Base-by-base conservation (phyloP, 805 yeast species). In the Yamadazyma insecticola region DNA sequence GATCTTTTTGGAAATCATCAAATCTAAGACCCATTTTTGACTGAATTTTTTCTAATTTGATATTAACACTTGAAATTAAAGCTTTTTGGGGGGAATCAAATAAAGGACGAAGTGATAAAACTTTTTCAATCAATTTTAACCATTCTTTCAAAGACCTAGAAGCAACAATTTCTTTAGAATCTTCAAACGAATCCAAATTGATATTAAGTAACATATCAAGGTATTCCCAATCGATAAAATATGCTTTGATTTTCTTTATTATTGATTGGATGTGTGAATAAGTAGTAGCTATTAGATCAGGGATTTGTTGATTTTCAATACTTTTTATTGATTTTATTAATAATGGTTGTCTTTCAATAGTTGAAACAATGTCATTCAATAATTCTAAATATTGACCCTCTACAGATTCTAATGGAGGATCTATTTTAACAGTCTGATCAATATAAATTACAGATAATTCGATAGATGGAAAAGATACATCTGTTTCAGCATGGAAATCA, bases 131-230 rank as follows among this genome's bases (percentile, higher is more conserved):
- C 1, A 67, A 43, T 1, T 53, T 50, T 16, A 73, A 44, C 90
- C 92, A 83, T 32, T 23, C 24, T 3, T 39, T 1, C 58, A 62
- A 15, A 5, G 50, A 30, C 9, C 22, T 29, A 11, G 36, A 19
- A 11, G 14, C 6, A 8, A 50, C 33, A 2, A 75, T 46, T 7
- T 41, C 31, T 2, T 40, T 37, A 15, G 53, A 53, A 3, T 76
- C 67, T 0, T 60, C 60, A 2, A 63, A 67, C 0, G 68, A 43
- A 10, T 67, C 60, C 7, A 79, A 43, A 37, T 54, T 41, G 15
- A 56, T 35, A 20, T 72, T 78, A 85, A 88, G 79, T 4, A 82
- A 50, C 1, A 67, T 51, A 45, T 78, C 82, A 16, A 80, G 60
- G 13, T 53, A 55, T 2, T 47, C 44, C 94, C 94, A 84, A 12